These are phyloP conservation scores for Vaucheria bursata DNA, from an alignment of 352 stramenopile genomes.

Conservation along the genomic window DNA sequence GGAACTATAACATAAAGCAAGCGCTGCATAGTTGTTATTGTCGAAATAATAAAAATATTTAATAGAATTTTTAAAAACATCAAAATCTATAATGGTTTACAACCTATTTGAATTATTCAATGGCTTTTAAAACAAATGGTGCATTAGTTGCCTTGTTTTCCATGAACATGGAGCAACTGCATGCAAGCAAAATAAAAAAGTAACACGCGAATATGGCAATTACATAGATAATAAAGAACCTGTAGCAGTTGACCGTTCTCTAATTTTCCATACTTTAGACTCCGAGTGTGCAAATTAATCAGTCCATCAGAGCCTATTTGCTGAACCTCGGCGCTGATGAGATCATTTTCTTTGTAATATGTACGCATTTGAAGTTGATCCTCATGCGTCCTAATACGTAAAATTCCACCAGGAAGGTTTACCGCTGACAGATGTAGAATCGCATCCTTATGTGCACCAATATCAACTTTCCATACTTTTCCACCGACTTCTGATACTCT, in stretches of 20 bases:
- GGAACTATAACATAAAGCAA: too few species aligned
- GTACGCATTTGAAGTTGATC: constrained; percentile 91
- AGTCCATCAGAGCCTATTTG: constrained; percentile 26
- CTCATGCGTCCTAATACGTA: constrained; percentile 89
- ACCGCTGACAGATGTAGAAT: constrained; percentile 83
- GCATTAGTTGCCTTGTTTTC: too few species aligned
- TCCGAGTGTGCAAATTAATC: constrained; percentile 37
- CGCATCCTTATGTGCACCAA: constrained; percentile 57
- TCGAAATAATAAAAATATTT: too few species aligned
- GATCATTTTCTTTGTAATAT: constrained; percentile 86
- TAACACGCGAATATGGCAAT: too few species aligned
- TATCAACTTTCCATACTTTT: constrained; percentile 88
- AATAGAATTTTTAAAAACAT: too few species aligned
- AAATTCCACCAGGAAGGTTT: constrained; percentile 83
- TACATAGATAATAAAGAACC: too few species aligned
- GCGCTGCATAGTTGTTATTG: too few species aligned
- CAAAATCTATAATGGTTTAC: too few species aligned
- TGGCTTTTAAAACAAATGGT: too few species aligned
- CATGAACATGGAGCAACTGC: too few species aligned
- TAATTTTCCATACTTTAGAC: constrained; percentile 46
- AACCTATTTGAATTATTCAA: too few species aligned
- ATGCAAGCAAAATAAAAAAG: too few species aligned
- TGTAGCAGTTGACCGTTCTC: constrained; percentile 38
- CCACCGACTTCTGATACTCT: constrained; percentile 79
- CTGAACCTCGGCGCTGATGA: constrained; percentile 70